A percentile compares a stretch with the other conserved stretches of the same genome.
These are phyloP conservation scores for Elsinoe ampelina DNA, from an alignment of 2,329 filamentous ascomycete genomes.

Conservation along the genomic window DNA sequence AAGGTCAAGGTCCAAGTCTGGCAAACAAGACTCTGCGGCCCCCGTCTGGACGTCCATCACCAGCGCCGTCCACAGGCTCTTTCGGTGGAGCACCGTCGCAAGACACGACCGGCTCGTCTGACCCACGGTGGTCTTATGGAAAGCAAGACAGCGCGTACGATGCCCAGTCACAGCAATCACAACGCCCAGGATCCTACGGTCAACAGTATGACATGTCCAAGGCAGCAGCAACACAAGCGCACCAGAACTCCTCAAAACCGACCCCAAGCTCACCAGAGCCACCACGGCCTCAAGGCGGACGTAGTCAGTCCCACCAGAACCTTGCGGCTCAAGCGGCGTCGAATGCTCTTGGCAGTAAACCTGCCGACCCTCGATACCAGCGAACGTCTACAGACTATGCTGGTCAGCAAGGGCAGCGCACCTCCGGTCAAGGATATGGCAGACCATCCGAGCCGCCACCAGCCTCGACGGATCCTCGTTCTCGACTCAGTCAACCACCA, in stretches of 20 bases:
- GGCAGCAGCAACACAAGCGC: slow-evolving; percentile 31
- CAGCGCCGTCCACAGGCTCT: slow-evolving; percentile 30
- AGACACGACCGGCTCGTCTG: slow-evolving; percentile 25
- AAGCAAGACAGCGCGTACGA: slow-evolving; percentile 32
- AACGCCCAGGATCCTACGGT: slow-evolving; percentile 29
- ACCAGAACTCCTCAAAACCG: slow-evolving; percentile 3
- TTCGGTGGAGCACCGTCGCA: slow-evolving; percentile 28
- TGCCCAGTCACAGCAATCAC: slow-evolving; percentile 23
- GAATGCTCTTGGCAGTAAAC: slow-evolving; percentile 32
- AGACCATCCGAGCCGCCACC: slow-evolving; percentile 18
- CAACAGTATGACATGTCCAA: slow-evolving; percentile 12
- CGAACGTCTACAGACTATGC: slow-evolving; percentile 34
- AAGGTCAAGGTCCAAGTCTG: slow-evolving; percentile 43
- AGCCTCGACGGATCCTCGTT: slow-evolving; percentile 20
- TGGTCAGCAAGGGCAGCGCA: slow-evolving; percentile 17
- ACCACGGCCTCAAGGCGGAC: not conserved
- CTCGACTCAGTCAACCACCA: slow-evolving; percentile 33
- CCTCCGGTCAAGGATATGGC: slow-evolving; percentile 21
- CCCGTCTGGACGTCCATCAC: slow-evolving; percentile 37
- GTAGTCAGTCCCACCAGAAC: slow-evolving; percentile 6
- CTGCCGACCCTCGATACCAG: slow-evolving; percentile 33
- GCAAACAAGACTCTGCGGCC: slow-evolving; percentile 59
- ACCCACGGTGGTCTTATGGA: slow-evolving; percentile 40
- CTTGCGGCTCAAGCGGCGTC: slow-evolving; percentile 31
- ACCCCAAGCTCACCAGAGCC: slow-evolving; percentile 32